phyloP scores from a whole-genome alignment of 2,329 filamentous ascomycete species.

The Pseudovirgaria hyperparasitica region DNA sequence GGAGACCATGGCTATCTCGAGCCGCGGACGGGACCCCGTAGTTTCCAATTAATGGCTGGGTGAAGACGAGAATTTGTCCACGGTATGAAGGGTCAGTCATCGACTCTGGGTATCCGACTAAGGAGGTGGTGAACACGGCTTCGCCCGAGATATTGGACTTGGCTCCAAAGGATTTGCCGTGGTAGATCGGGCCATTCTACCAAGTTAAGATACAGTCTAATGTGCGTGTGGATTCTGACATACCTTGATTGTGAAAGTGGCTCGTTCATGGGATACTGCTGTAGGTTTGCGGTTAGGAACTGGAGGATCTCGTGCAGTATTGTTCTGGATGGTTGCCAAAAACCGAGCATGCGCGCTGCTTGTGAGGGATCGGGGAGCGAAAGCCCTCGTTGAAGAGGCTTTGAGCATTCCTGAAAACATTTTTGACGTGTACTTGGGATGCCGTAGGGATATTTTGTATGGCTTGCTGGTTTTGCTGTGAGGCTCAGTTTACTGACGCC shows the following conservation, averaged over 20 bases:
- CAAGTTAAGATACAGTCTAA: constrained; percentile 10
- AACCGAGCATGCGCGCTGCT: constrained; percentile 33
- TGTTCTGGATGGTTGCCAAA: constrained; percentile 56
- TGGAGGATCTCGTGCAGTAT: constrained; percentile 57
- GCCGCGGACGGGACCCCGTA: constrained; percentile 85
- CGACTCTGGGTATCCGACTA: constrained; percentile 94
- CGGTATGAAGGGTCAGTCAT: constrained; percentile 58
- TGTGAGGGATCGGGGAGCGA: constrained; percentile 35
- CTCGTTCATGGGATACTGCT: constrained; percentile 59
- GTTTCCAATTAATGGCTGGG: constrained; percentile 94
- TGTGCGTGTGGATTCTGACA: constrained; percentile 15
- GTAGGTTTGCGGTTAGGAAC: constrained; percentile 45
- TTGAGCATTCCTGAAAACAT: constrained; percentile 45
- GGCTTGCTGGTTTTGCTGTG: constrained; percentile 9
- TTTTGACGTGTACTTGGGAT: constrained; percentile 20
- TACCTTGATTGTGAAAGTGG: constrained; percentile 90
- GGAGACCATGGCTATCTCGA: constrained; percentile 76
- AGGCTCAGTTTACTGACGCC: constrained; percentile 47
- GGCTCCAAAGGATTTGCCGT: constrained; percentile 91
- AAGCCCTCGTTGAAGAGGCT: constrained; percentile 33
- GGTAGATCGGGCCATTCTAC: constrained; percentile 87
- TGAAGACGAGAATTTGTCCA: constrained; percentile 95
- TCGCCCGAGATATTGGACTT: constrained; percentile 95
- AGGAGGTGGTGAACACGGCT: constrained; percentile 95
- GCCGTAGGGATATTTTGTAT: constrained; percentile 7